Base-by-base conservation (phyloP, 202 grass and related monocot species). In the Panicum hallii region DNA sequence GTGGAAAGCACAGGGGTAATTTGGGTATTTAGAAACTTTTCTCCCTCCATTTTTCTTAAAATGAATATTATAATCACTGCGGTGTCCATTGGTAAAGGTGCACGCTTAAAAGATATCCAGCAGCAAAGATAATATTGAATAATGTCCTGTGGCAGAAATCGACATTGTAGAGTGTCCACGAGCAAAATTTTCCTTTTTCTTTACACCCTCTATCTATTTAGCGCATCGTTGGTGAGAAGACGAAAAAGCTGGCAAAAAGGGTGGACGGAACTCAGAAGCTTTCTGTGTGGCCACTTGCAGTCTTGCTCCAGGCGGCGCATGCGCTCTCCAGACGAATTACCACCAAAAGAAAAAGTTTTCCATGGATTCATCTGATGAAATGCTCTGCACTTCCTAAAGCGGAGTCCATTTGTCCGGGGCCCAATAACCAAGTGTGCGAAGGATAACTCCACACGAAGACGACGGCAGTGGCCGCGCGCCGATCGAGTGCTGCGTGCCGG, bases 401-500 rank as follows among this genome's bases (percentile, higher is more conserved):
- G 26, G 6, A 19, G 9, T 16, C 48, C 48, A 17, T 45, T 60
- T 55, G 1, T 4, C 60, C 30, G 20, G 63, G 48, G 6, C 10
- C 54, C 23, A 47, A 60, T 32, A 32, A 32, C 32, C 66, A 82
- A 47, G 52, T 82, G 66, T 47, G 66, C 22, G 52, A 82, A 20
- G 41, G 66, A 60, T 58, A 46, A 58, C 58, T 13, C 45, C 20
- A 5, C 15, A 20, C 56, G 77, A 26, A 14, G 78, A 5, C 61
- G 11, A 8, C 30, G 78, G 78, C 48, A 38, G 36, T 38, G 36
- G 32, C 32, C 36, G 2, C 4, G 36, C 28, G 63, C 32, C 20
- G 63, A 80, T 81, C n/a, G 38, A 55, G 36, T 45, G 10, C 78
- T n/a, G 20, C 52, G 57, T 71, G 52, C 40, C 40, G 14, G 79